A percentile compares a stretch with the other conserved stretches of the same genome.
phyloP scores from a whole-genome alignment of 1,139 yeast species.

The Debaryomyces singareniensis region DNA sequence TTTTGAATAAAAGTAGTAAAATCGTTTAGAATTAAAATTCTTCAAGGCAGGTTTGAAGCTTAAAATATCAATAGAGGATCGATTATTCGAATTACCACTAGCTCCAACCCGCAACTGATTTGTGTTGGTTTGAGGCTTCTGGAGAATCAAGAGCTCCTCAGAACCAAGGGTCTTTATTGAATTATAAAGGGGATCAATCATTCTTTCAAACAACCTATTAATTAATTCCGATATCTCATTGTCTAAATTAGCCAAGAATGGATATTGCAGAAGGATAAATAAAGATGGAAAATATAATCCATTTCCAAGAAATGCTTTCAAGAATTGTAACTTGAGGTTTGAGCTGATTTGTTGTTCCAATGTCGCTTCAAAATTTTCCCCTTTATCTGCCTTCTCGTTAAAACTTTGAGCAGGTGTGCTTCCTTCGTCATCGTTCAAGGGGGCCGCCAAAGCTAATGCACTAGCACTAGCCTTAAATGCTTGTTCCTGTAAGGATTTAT shows the following conservation, averaged over 20 bases:
- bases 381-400: constrained; percentile 7
- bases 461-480: constrained; percentile 64
- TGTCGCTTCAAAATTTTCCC: constrained; percentile 6
- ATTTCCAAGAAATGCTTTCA: constrained; percentile 49
- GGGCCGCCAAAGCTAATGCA: constrained; percentile 85
- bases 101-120: no score
- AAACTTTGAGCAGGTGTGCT: constrained; percentile 39
- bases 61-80: constrained; percentile 12
- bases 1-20: constrained; percentile 43
- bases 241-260: constrained; percentile 55
- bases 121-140: no score
- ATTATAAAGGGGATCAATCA: constrained; percentile 48
- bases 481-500: constrained; percentile 52
- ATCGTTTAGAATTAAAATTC: constrained; percentile 23
- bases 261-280: constrained; percentile 54
- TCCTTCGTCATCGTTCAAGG: constrained; percentile 59
- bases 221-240: constrained; percentile 46
- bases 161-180: no score
- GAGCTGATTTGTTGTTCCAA: constrained; percentile 11
- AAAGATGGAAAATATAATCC: constrained; percentile 65
- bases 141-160: no score
- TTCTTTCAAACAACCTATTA: constrained; percentile 41
- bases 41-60: constrained; percentile 28
- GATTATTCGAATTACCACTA: no score
- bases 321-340: constrained; percentile 31